phyloP scores from a whole-genome alignment of 805 yeast species.

The Saccharomycopsis microspora region DNA sequence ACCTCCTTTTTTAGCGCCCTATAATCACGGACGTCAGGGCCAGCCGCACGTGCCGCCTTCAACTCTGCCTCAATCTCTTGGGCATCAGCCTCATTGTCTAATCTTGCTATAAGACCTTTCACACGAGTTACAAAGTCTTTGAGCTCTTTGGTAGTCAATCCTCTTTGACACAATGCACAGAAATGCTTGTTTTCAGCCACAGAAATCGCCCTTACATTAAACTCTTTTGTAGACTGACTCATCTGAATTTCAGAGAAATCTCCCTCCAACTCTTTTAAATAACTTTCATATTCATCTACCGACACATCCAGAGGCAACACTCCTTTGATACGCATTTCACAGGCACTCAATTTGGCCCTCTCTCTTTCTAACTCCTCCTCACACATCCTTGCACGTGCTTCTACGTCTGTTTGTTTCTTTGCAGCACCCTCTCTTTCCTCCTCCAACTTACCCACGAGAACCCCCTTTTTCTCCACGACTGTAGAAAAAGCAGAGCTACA shows the following conservation, averaged over 20 bases:
- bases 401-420: constrained; percentile 12
- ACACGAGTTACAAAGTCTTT: constrained; percentile 15
- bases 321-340: constrained; percentile 19
- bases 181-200: constrained; percentile 43
- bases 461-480: constrained; percentile 11
- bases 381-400: constrained; percentile 13
- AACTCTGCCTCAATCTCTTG: constrained; percentile 22
- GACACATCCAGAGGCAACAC: constrained; percentile 28
- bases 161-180: constrained; percentile 66
- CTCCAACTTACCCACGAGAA: constrained; percentile 6
- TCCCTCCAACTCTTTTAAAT: constrained; percentile 45
- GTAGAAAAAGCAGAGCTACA: constrained; percentile 11
- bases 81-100: constrained; percentile 17
- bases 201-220: constrained; percentile 58
- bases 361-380: constrained; percentile 15
- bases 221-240: constrained; percentile 55
- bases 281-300: constrained; percentile 39
- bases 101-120: constrained; percentile 5
- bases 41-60: constrained; percentile 9
- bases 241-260: constrained; percentile 57
- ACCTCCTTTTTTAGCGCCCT: constrained; percentile 8
- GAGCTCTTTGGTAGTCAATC: constrained; percentile 32
- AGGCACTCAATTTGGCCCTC: constrained; percentile 9
- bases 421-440: constrained; percentile 16
- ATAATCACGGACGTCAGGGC: constrained; percentile 3